These are phyloP conservation scores for Pichia sp. DNA, from an alignment of 1,139 yeast genomes.

Conservation along the genomic window DNA sequence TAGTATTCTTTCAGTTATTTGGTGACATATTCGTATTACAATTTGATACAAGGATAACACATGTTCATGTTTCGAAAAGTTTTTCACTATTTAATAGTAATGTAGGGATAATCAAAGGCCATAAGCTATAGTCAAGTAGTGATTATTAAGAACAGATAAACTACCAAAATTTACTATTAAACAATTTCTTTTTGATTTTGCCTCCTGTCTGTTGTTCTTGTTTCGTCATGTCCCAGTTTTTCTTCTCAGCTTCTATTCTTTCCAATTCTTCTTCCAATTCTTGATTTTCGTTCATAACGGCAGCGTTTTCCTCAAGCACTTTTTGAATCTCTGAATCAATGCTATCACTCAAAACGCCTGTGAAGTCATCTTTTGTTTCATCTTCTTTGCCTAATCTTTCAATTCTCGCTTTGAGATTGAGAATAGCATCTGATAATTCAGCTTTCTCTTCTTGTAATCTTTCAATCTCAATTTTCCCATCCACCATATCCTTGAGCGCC, in stretches of 20 bases:
- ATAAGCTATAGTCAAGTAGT: too few species aligned
- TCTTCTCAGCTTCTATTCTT: slow-evolving; percentile 38
- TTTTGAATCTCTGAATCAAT: slow-evolving; percentile 42
- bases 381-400: slow-evolving; percentile 33
- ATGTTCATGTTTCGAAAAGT: too few species aligned
- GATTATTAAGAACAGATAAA: too few species aligned
- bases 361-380: slow-evolving; percentile 25
- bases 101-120: too few species aligned
- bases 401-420: slow-evolving; percentile 40
- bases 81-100: too few species aligned
- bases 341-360: slow-evolving; percentile 22
- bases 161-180: slow-evolving; percentile 12
- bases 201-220: not conserved
- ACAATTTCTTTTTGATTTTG: not conserved
- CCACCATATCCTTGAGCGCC: slow-evolving; percentile 67
- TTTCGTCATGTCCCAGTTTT: too few species aligned
- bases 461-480: slow-evolving; percentile 54
- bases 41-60: too few species aligned
- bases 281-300: slow-evolving; percentile 48
- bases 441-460: slow-evolving; percentile 59
- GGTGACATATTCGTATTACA: too few species aligned
- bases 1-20: too few species aligned
- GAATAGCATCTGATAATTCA: slow-evolving; percentile 44
- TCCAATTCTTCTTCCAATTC: slow-evolving; percentile 47
- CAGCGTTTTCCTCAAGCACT: slow-evolving; percentile 50